These are phyloP conservation scores for Ogataea methanolica DNA, from an alignment of 805 yeast species.

Conservation along the genomic window DNA sequence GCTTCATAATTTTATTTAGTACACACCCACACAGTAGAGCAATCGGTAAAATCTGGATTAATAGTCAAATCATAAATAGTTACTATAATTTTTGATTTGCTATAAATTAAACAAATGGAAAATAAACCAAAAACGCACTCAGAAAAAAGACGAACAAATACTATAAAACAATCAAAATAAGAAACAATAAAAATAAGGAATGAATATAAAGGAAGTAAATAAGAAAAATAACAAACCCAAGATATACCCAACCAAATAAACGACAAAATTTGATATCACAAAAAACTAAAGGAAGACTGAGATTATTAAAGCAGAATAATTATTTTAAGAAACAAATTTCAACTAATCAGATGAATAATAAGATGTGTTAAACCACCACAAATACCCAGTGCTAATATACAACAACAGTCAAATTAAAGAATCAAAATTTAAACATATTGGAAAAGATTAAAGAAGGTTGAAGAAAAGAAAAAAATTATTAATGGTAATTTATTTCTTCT, in stretches of 20 bases:
- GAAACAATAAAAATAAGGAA: not conserved
- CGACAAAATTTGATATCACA: too few relatives aligned
- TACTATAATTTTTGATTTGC: not conserved
- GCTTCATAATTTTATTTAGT: too few relatives aligned
- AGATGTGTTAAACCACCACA: conserved; percentile 1
- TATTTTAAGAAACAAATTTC: not conserved
- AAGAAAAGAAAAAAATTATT: not conserved
- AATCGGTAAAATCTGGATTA: too few relatives aligned
- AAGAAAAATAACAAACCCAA: not conserved
- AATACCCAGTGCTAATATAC: conserved; percentile 1
- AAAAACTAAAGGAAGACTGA: not conserved
- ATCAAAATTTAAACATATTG: not conserved
- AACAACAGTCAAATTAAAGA: not conserved
- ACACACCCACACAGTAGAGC: too few relatives aligned
- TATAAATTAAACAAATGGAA: not conserved
- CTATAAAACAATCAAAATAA: not conserved
- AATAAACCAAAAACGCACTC: not conserved
- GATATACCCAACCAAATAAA: too few relatives aligned
- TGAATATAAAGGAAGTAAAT: not conserved
- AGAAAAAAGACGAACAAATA: not conserved
- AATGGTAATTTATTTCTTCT: conserved; percentile 12
- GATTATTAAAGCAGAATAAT: not conserved
- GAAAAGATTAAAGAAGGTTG: not conserved
- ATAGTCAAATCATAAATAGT: not conserved
- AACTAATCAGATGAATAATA: not conserved